These are phyloP conservation scores for Cerrena zonata DNA, from an alignment of 1,284 basidiomycete genomes.

Conservation along the genomic window DNA sequence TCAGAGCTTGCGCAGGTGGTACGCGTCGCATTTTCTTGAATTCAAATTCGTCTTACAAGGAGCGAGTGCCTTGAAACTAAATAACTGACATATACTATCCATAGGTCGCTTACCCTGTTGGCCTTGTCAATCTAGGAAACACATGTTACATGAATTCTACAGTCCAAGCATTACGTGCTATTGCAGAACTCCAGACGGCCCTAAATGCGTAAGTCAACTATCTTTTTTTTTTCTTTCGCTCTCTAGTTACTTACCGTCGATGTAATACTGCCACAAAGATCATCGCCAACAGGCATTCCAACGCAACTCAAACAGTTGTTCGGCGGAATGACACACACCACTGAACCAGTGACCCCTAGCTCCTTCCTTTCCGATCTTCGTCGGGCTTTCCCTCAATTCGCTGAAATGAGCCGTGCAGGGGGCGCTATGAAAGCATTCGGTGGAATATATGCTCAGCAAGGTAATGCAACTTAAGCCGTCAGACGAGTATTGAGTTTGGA, in stretches of 20 bases:
- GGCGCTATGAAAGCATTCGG: slow-evolving; percentile 38
- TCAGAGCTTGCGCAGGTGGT: slow-evolving; percentile 75
- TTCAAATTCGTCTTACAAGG: background rate
- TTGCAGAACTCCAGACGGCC: slow-evolving; percentile 80
- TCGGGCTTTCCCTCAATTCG: slow-evolving; percentile 86
- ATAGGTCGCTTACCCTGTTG: slow-evolving; percentile 62
- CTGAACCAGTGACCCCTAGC: slow-evolving; percentile 74
- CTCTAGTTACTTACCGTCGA: background rate
- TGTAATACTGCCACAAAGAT: slow-evolving; percentile 11
- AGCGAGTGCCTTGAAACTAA: no score
- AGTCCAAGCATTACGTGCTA: slow-evolving; percentile 83
- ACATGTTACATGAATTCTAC: slow-evolving; percentile 97
- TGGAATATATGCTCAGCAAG: slow-evolving; percentile 78
- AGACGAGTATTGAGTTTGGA: slow-evolving; percentile 8
- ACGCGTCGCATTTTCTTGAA: slow-evolving; percentile 22
- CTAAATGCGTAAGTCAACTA: slow-evolving; percentile 46
- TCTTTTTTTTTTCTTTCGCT: background rate
- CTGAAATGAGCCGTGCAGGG: slow-evolving; percentile 48
- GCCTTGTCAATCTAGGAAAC: slow-evolving; percentile 74
- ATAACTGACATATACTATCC: slow-evolving; percentile 4
- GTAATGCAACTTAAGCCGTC: no score
- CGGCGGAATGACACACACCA: slow-evolving; percentile 66
- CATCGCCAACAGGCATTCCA: slow-evolving; percentile 35
- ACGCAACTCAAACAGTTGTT: slow-evolving; percentile 71
- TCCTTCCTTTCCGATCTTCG: slow-evolving; percentile 70